Conservation (phyloP, 2,329 filamentous ascomycete species). For the Trichoderma afroharzianum region DNA sequence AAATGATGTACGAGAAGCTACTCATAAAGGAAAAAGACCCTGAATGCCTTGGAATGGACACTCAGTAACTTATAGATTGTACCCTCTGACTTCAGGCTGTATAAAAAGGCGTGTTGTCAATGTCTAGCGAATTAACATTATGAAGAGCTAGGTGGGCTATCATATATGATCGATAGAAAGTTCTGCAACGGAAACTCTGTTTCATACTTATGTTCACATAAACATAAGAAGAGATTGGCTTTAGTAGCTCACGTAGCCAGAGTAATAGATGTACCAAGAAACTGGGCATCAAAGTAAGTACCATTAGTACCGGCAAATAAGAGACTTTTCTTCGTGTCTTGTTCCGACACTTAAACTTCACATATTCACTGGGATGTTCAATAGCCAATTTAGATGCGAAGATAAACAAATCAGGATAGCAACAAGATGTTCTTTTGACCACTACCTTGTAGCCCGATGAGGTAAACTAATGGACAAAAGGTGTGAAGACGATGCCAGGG, state of each 20-base stretch:
- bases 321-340: too few species aligned
- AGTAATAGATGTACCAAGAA: too few species aligned
- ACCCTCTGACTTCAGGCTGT: not conserved
- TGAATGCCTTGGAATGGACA: not conserved
- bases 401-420: too few species aligned
- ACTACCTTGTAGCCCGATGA: too few species aligned
- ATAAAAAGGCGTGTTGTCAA: not conserved
- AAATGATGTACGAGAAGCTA: not conserved
- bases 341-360: too few species aligned
- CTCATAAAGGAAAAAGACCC: not conserved
- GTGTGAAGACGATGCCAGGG: not conserved
- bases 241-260: not conserved
- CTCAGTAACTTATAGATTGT: not conserved
- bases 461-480: not conserved
- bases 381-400: too few species aligned
- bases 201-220: not conserved
- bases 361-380: too few species aligned
- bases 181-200: not conserved
- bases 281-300: too few species aligned
- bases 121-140: not conserved
- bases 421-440: too few species aligned
- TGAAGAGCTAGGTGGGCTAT: not conserved
- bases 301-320: too few species aligned
- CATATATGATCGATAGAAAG: not conserved
- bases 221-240: not conserved